A percentile compares a stretch with the other conserved stretches of the same genome.
phyloP scores from a whole-genome alignment of 2,329 filamentous ascomycete species.

The Pseudogymnoascus sp. region DNA sequence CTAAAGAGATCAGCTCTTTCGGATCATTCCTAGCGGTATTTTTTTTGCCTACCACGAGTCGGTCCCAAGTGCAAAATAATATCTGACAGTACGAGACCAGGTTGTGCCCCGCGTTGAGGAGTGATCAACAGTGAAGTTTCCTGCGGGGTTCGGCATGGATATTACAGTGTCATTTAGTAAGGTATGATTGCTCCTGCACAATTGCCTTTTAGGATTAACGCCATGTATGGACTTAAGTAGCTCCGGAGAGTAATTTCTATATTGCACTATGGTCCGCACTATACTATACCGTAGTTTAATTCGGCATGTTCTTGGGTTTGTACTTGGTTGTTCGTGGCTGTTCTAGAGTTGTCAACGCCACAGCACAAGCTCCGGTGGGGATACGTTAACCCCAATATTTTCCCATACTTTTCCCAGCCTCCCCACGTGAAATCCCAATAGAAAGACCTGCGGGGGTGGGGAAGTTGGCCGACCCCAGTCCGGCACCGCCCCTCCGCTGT shows the following conservation, averaged over 20 bases:
- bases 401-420: background rate
- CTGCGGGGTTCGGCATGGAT: conserved; percentile 3
- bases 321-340: background rate
- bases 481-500: background rate
- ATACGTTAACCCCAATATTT: background rate
- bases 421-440: background rate
- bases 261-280: background rate
- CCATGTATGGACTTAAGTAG: background rate
- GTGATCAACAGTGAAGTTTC: conserved; percentile 3
- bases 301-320: background rate
- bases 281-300: background rate
- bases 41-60: background rate
- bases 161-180: conserved; percentile 3
- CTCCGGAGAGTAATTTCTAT: background rate
- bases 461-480: conserved; percentile 2
- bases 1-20: background rate
- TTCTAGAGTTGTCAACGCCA: background rate
- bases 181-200: background rate
- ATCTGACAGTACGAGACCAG: background rate
- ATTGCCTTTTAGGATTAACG: background rate
- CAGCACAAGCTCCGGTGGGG: background rate
- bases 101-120: background rate
- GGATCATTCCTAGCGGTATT: conserved; percentile 1
- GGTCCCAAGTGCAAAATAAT: background rate
- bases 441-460: conserved; percentile 7